Percentiles rank a stretch among this genome's conserved stretches.
These are phyloP conservation scores for Aspergillus sojae DNA, from an alignment of 2,329 filamentous ascomycete genomes.

Conservation along the genomic window DNA sequence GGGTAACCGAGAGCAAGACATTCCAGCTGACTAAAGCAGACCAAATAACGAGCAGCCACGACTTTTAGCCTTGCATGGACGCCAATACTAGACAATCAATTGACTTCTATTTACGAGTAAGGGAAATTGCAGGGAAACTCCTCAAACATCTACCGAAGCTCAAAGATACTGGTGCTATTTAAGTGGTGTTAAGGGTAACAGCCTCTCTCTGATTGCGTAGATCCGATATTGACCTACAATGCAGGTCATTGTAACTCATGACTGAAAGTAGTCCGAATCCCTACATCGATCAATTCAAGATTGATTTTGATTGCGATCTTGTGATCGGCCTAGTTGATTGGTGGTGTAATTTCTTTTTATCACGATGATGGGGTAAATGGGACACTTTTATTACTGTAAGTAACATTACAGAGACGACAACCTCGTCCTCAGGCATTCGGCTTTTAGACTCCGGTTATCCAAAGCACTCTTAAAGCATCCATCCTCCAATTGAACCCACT, in stretches of 20 bases:
- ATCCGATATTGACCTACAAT: background rate
- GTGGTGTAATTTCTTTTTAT: constrained; percentile 15
- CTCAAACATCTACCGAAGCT: background rate
- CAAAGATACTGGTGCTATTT: background rate
- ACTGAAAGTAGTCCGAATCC: background rate
- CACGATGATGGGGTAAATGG: background rate
- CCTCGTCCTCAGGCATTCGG: background rate
- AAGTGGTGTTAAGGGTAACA: background rate
- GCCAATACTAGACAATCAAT: background rate
- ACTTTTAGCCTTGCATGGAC: constrained; percentile 5
- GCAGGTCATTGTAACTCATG: background rate
- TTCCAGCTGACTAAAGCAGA: constrained; percentile 10
- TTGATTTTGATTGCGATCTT: background rate
- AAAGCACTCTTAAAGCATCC: background rate
- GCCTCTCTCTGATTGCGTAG: background rate
- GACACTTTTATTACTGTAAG: background rate
- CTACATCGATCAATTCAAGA: background rate
- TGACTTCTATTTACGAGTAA: background rate
- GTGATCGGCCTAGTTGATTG: constrained; percentile 9
- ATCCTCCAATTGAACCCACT: background rate
- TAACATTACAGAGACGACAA: background rate
- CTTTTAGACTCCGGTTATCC: background rate
- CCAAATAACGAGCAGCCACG: background rate
- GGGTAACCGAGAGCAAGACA: constrained; percentile 11
- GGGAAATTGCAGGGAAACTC: background rate